Evolutionary conservation across 1,284 basidiomycete genomes (phyloP).

Genomic region (Rhodotorula sp.): DNA sequence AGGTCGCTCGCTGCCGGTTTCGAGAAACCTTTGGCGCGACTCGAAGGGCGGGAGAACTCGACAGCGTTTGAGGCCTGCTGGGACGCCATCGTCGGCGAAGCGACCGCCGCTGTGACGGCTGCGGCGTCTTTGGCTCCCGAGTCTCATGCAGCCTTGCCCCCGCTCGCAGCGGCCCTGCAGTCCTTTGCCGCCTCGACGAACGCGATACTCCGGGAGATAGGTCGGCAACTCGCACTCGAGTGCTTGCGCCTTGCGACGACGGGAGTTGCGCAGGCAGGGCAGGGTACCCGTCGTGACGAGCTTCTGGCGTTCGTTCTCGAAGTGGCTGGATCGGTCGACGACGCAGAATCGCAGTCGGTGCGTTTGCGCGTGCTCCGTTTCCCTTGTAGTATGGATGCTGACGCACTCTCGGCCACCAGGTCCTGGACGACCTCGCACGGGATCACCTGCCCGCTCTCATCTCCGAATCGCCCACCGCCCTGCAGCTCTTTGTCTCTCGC

Average conservation of each 20-base stretch:
- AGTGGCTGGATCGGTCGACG: conserved; percentile 1
- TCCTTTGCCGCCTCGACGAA: conserved; percentile 8
- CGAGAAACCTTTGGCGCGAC: conserved; percentile 11
- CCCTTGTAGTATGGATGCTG: not conserved
- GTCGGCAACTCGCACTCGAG: not conserved
- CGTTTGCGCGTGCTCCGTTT: not conserved
- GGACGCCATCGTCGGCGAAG: conserved; percentile 1
- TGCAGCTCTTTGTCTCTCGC: conserved; percentile 17
- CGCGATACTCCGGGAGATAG: not conserved
- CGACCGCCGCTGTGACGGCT: not conserved
- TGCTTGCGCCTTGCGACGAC: conserved; percentile 2
- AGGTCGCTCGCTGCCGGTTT: not conserved
- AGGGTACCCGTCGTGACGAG: not conserved
- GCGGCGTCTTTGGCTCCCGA: not conserved
- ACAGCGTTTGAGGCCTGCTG: conserved; percentile 11
- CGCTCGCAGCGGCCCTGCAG: conserved; percentile 19
- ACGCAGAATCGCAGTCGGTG: not conserved
- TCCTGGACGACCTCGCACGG: conserved; percentile 20
- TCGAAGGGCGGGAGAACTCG: conserved; percentile 1
- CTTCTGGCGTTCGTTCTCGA: conserved; percentile 15
- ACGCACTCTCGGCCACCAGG: not conserved
- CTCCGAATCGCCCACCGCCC: conserved; percentile 1
- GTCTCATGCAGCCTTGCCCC: conserved; percentile 5
- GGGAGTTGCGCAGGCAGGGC: conserved; percentile 10
- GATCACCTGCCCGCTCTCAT: conserved; percentile 18